Conservation (phyloP, 352 stramenopile species). For the Pythium folliculosum region DNA sequence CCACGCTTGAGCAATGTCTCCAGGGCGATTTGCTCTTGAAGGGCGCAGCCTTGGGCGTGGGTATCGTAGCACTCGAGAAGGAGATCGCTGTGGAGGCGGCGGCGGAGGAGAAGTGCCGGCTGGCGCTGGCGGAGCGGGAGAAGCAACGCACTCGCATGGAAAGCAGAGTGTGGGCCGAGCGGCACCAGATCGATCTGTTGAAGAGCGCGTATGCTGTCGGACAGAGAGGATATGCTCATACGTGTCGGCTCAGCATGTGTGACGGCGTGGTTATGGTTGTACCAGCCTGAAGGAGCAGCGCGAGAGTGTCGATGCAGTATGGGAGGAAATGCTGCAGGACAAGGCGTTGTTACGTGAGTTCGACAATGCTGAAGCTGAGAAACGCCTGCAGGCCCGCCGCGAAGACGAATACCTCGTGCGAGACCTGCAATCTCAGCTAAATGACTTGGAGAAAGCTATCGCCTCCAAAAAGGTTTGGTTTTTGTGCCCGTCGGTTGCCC, state of each 20-base stretch:
- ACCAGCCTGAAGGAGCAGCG: constrained; percentile 2
- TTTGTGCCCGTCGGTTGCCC: neutral
- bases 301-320: neutral
- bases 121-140: neutral
- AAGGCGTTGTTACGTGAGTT: neutral
- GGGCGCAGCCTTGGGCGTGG: neutral
- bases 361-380: neutral
- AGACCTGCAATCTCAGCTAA: neutral
- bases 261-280: neutral
- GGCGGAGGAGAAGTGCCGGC: neutral
- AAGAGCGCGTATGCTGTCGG: constrained; percentile 6
- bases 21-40: constrained; percentile 1
- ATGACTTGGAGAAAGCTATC: neutral
- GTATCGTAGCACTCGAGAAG: neutral
- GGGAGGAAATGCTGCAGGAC: constrained; percentile 18
- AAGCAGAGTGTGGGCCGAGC: neutral
- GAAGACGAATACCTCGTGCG: neutral
- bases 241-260: neutral
- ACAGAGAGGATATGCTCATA: too few relatives aligned
- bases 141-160: neutral
- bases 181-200: neutral
- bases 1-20: constrained; percentile 2
- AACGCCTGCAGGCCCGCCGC: neutral
- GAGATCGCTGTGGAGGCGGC: constrained; percentile 3
- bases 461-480: constrained; percentile 7